A percentile compares a stretch with the other conserved stretches of the same genome.
phyloP scores from a whole-genome alignment of 768 basidiomycete species.

The Aureoboletus auriporus region DNA sequence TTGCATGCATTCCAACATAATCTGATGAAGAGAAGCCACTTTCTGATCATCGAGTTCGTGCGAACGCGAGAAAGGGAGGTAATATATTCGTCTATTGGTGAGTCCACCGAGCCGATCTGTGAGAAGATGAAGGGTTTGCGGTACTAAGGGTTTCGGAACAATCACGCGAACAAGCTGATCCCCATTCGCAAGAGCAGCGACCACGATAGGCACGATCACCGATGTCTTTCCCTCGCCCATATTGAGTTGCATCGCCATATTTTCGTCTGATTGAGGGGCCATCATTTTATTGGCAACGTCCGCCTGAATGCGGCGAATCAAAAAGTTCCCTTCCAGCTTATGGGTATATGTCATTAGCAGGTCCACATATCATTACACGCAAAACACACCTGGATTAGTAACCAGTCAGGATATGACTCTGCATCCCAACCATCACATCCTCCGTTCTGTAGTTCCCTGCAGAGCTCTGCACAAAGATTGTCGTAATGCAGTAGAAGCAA shows the following conservation, averaged over 20 bases:
- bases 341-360: not conserved
- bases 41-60: not conserved
- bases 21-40: slow-evolving; percentile 13
- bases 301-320: slow-evolving; percentile 39
- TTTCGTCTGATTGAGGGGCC: slow-evolving; percentile 29
- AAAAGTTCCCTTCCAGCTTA: slow-evolving; percentile 42
- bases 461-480: slow-evolving; percentile 26
- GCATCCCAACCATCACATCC: slow-evolving; percentile 17
- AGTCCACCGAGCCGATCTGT: slow-evolving; percentile 39
- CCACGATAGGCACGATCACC: slow-evolving; percentile 42
- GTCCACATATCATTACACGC: too few species aligned
- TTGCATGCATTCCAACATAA: slow-evolving; percentile 35
- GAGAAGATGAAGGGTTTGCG: slow-evolving; percentile 45
- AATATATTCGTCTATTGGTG: slow-evolving; percentile 40
- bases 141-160: slow-evolving; percentile 39
- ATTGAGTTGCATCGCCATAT: slow-evolving; percentile 44
- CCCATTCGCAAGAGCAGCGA: slow-evolving; percentile 39
- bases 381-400: slow-evolving; percentile 37
- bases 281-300: slow-evolving; percentile 44
- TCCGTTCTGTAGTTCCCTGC: slow-evolving; percentile 18
- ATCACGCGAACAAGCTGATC: slow-evolving; percentile 42
- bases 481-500: slow-evolving; percentile 19
- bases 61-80: slow-evolving; percentile 42
- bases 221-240: slow-evolving; percentile 56
- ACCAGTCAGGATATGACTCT: slow-evolving; percentile 34